Conservation (phyloP, 345 rosid species). For the Salix exigua region DNA sequence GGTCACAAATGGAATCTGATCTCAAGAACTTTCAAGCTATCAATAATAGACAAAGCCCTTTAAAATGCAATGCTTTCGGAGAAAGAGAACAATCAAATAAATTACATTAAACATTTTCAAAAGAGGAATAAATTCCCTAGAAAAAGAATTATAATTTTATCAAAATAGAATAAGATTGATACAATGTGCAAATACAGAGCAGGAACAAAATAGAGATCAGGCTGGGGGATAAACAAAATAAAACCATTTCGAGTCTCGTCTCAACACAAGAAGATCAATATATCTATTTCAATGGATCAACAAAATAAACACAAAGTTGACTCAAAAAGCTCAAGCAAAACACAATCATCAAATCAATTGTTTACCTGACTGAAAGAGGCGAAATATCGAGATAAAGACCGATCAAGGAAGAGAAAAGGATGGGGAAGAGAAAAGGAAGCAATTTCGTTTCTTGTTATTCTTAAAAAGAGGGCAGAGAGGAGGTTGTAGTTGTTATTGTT, state of each 20-base stretch:
- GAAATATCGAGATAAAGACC: not conserved
- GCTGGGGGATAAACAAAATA: too few relatives aligned
- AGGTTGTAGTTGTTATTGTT: slow-evolving; percentile 11
- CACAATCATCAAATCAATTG: too few relatives aligned
- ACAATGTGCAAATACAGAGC: too few relatives aligned
- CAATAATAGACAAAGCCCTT: not conserved
- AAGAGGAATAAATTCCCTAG: not conserved
- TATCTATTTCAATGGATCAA: not conserved
- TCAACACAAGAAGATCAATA: not conserved
- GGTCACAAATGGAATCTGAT: not conserved
- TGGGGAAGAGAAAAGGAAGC: not conserved
- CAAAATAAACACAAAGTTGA: too few relatives aligned
- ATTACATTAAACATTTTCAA: not conserved
- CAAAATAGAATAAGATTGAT: too few relatives aligned
- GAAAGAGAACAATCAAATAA: not conserved
- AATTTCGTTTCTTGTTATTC: not conserved
- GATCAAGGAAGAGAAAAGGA: not conserved
- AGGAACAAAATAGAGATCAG: too few relatives aligned
- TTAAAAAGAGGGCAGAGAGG: slow-evolving; percentile 6
- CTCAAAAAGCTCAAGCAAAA: too few relatives aligned
- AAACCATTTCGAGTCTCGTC: not conserved
- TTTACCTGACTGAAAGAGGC: slow-evolving; percentile 1
- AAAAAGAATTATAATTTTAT: not conserved
- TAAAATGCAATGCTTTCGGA: not conserved
- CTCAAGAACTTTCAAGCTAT: not conserved